Base-by-base conservation (phyloP, 495 filamentous ascomycete species). In the Xeromyces bisporus region DNA sequence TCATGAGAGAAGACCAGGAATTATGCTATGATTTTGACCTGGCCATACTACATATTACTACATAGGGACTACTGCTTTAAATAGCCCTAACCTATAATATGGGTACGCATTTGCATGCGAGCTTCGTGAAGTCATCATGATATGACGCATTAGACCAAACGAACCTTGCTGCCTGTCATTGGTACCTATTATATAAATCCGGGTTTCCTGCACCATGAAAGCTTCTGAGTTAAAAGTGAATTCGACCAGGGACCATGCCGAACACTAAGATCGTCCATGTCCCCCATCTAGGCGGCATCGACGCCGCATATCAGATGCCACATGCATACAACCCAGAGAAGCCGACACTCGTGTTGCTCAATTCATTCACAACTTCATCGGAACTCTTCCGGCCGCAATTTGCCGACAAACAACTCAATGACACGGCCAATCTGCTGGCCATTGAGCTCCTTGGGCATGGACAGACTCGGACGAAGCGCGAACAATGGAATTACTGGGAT, bases 361-460 rank as follows among this genome's bases (percentile, higher is more conserved):
- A 59, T 29, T 40, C 53, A 1, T 54, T 61, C 32, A 48, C 44
- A n/a, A 54, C 43, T 10, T 42, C 51, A 5, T 46, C 46, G 0
- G 46, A 54, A 6, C 41, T 55, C 5, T 58, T 50, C 32, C 28
- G 26, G 1, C 7, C 36, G 7, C 51, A 61, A 28, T 56, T 52
- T 25, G 32, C 39, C 4, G 41, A 50, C n/a, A 7, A 15, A 0
- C 13, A 44, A 11, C 29, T 58, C 15, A 43, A 38, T 10, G 33
- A 32, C 8, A 15, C 33, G 0, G 52, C 66, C 41, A 67, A 67
- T 33, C 41, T 69, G 3, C 32, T 67, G 8, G 51, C 64, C 1
- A 66, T 69, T 35, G 64, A 69, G 38, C 46, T 58, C 2, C 51
- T 69, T 7, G 64, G 65, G n/a, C 64, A 69, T 33, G 64, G 65